Percentiles rank a stretch among this genome's conserved stretches.
Evolutionary conservation across 2,329 filamentous ascomycete species (phyloP).

Genomic region (Rhexocercosporidium sp.): DNA sequence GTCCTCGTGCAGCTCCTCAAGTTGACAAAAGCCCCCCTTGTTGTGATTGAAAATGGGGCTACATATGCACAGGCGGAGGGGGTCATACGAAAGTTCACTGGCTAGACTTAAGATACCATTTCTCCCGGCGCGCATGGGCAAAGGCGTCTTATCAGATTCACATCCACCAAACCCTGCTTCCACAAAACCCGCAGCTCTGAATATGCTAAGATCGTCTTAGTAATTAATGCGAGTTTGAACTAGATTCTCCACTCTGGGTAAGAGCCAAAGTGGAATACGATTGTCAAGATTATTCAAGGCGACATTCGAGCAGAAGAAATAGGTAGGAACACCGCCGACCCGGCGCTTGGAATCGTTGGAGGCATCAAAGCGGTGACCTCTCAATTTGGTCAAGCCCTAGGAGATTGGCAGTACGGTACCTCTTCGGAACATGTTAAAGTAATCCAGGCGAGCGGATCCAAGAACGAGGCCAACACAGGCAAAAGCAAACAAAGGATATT

Average conservation of each 20-base stretch:
- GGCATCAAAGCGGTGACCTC: conserved; percentile 55
- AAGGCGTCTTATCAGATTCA: conserved; percentile 60
- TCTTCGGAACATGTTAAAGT: conserved; percentile 42
- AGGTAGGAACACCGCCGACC: conserved; percentile 54
- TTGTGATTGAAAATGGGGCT: conserved; percentile 61
- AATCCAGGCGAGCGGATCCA: conserved; percentile 45
- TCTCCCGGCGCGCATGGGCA: conserved; percentile 63
- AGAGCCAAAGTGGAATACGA: conserved; percentile 56
- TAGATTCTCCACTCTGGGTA: conserved; percentile 64
- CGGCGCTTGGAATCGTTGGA: conserved; percentile 55
- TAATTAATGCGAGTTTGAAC: conserved; percentile 60
- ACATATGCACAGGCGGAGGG: conserved; percentile 57
- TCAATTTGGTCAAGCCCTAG: conserved; percentile 50
- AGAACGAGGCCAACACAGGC: conserved; percentile 54
- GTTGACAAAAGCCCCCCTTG: conserved; percentile 53
- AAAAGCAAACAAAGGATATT: conserved; percentile 47
- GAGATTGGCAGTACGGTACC: conserved; percentile 51
- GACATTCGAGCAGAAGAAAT: conserved; percentile 60
- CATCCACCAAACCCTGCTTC: conserved; percentile 57
- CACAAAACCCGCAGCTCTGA: conserved; percentile 57
- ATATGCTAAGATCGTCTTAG: conserved; percentile 59
- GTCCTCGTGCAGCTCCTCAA: conserved; percentile 52
- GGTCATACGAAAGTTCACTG: conserved; percentile 50
- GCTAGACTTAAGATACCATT: conserved; percentile 57
- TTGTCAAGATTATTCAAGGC: conserved; percentile 59